Base-by-base conservation (phyloP, 2,329 filamentous ascomycete species). In the Pochonia chlamydosporia region DNA sequence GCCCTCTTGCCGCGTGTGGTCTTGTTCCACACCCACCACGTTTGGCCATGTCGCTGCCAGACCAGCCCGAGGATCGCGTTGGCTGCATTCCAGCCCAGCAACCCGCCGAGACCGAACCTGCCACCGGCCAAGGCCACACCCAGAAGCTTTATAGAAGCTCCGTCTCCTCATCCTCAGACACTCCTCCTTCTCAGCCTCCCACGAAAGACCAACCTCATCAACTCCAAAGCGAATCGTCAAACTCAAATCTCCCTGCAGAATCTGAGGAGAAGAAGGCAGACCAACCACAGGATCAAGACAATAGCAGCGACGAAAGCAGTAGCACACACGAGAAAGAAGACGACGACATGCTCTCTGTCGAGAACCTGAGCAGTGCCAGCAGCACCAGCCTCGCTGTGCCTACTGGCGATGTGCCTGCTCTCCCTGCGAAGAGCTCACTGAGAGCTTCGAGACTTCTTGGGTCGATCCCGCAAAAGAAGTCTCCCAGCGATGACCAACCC, bases 351-450 rank as follows among this genome's bases (percentile, higher is more conserved):
- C 50, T 64, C 28, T 51, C 62, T 14, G 53, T 57, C 39, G 52
- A 56, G 41, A 53, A 54, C 31, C 16, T 47, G 49, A 55, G 54
- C 49, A 51, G 44, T 50, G 47, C 48, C 52, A 49, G 53, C 28
- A 46, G 39, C 44, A 37, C 48, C 46, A 28, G 42, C 36, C 44
- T 49, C 14, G 50, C 55, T 41, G 59, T 69, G 9, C 3, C 45
- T n/a, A 39, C 35, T 13, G 26, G 41, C 11, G 45, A 45, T 18
- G 37, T 39, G 23, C 76, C 76, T 9, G 70, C 71, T 33, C 62
- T 80, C 5, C 77, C 77, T 2, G 63, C 66, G 51, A 76, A 70
- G 67, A 79, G 74, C 57, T 62, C 71, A 9, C 67, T 74, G 20
- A 65, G 77, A 55, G 63, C 66, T 18, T 79, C 76, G 8, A 67